Percentiles rank a stretch among this genome's conserved stretches.
These are phyloP conservation scores for Cladosporium sp. DNA, from an alignment of 2,329 filamentous ascomycete genomes.

Conservation along the genomic window DNA sequence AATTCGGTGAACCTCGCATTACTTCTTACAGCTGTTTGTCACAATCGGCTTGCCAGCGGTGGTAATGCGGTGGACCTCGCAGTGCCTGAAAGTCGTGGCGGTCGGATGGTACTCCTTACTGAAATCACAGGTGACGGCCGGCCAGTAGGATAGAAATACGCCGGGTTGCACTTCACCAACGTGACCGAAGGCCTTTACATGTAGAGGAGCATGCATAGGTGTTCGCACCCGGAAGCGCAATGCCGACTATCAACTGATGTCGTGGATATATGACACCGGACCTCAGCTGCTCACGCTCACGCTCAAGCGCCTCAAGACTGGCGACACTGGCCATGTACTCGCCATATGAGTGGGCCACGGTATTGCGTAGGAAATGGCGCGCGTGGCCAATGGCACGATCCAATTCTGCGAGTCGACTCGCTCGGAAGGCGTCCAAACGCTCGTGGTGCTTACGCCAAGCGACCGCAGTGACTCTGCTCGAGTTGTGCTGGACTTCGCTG, in stretches of 20 bases:
- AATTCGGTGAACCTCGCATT: not conserved
- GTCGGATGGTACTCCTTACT: not conserved
- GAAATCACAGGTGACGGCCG: not conserved
- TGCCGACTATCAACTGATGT: not conserved
- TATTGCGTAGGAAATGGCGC: not conserved
- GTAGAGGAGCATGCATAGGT: not conserved
- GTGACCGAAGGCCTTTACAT: not conserved
- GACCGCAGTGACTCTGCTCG: not conserved
- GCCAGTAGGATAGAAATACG: not conserved
- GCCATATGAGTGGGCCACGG: not conserved
- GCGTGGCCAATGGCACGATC: not conserved
- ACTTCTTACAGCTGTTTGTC: conserved; percentile 2
- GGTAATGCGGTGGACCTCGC: not conserved
- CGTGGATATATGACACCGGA: not conserved
- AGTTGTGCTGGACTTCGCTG: not conserved
- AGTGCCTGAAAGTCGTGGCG: conserved; percentile 4
- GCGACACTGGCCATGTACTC: not conserved
- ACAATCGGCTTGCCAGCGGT: not conserved
- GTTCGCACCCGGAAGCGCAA: not conserved
- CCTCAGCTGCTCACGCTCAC: not conserved
- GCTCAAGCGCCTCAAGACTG: not conserved
- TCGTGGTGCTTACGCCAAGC: not conserved
- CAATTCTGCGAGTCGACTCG: not conserved
- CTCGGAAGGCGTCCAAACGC: no score
- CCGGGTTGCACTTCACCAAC: not conserved